Conservation (phyloP, 1,139 yeast genomes). For the Lodderomyces theae region DNA sequence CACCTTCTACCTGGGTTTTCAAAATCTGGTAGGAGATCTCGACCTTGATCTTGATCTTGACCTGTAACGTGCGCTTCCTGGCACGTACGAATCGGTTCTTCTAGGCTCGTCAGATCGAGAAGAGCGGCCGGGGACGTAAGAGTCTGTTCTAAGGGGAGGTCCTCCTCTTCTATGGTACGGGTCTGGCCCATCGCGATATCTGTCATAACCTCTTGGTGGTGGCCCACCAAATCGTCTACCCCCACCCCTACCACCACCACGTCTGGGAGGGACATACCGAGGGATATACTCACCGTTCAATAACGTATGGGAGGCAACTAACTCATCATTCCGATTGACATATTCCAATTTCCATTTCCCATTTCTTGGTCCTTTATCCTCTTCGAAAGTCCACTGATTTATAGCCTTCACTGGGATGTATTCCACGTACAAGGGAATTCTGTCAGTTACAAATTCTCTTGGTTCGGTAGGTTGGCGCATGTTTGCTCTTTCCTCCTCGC, state of each 20-base stretch:
- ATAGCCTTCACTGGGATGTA: constrained; percentile 46
- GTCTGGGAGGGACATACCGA: constrained; percentile 16
- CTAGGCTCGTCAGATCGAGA: constrained; percentile 9
- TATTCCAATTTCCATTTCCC: constrained; percentile 45
- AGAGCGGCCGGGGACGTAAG: constrained; percentile 10
- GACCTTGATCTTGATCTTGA: constrained; percentile 15
- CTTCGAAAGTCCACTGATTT: constrained; percentile 48
- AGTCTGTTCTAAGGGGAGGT: constrained; percentile 8
- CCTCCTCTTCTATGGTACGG: constrained; percentile 6
- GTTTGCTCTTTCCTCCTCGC: constrained; percentile 12
- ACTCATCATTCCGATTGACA: constrained; percentile 26
- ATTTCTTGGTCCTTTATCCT: constrained; percentile 41
- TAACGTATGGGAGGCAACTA: constrained; percentile 40
- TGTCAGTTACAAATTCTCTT: constrained; percentile 19
- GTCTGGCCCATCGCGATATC: constrained; percentile 7
- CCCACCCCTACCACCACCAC: constrained; percentile 12
- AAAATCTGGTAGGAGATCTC: constrained; percentile 12
- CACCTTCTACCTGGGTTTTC: background rate
- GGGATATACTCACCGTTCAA: constrained; percentile 34
- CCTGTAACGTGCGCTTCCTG: constrained; percentile 15
- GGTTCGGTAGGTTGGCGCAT: constrained; percentile 20
- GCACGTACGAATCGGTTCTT: constrained; percentile 23
- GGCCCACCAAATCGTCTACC: constrained; percentile 4
- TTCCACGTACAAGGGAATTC: constrained; percentile 37
- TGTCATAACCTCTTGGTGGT: constrained; percentile 7